A percentile compares a stretch with the other conserved stretches of the same genome.
Conservation (phyloP, 495 filamentous ascomycete genomes). For the Aspergillus incahuasiensis region DNA sequence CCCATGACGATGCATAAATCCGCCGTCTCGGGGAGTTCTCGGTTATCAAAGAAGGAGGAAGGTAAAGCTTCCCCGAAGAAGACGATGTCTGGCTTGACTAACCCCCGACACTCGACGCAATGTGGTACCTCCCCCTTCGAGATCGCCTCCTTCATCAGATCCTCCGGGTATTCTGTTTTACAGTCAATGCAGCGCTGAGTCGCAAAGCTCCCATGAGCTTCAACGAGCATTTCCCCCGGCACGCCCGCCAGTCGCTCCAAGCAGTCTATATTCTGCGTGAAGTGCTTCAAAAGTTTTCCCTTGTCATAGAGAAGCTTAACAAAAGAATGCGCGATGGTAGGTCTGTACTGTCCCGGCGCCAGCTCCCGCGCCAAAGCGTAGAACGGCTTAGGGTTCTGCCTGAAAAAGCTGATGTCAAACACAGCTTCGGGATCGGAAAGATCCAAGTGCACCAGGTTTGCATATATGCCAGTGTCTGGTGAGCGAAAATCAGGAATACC, state of each 20-base stretch:
- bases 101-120: constrained; percentile 67
- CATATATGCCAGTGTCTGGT: constrained; percentile 80
- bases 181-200: constrained; percentile 88
- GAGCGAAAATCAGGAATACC: constrained; percentile 88
- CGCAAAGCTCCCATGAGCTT: constrained; percentile 95
- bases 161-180: constrained; percentile 61
- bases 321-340: constrained; percentile 80
- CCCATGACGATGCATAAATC: constrained; percentile 90
- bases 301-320: constrained; percentile 71
- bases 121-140: constrained; percentile 58
- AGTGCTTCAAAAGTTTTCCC: constrained; percentile 73
- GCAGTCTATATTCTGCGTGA: constrained; percentile 97
- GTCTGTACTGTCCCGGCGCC: constrained; percentile 85
- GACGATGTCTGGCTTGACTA: constrained; percentile 96
- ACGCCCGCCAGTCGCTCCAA: constrained; percentile 87
- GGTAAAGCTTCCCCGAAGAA: constrained; percentile 94
- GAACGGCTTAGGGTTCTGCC: constrained; percentile 78
- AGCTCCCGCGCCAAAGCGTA: constrained; percentile 87
- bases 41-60: constrained; percentile 58
- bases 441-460: constrained; percentile 78
- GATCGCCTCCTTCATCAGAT: constrained; percentile 66
- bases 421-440: constrained; percentile 72
- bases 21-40: constrained; percentile 51
- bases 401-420: constrained; percentile 87
- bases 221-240: constrained; percentile 72